phyloP scores from a whole-genome alignment of 129 eudicot genomes.

The Ambrosia trifida region DNA sequence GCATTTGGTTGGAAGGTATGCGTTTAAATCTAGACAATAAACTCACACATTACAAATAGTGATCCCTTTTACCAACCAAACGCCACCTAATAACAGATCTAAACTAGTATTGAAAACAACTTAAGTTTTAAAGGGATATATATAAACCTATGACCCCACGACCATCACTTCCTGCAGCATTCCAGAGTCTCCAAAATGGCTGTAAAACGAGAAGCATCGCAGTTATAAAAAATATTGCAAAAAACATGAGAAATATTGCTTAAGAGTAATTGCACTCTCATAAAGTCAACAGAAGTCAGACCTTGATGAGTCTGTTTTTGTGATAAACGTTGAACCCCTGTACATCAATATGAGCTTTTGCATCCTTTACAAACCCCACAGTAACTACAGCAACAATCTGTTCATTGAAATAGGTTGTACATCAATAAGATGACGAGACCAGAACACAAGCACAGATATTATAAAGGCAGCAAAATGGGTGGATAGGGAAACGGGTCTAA shows the following conservation, averaged over 20 bases:
- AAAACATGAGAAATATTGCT: neutral
- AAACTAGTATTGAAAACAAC: neutral
- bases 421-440: conserved; percentile 8
- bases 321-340: conserved; percentile 98
- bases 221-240: neutral
- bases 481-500: neutral
- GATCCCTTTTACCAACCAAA: too few relatives aligned
- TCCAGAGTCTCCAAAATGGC: conserved; percentile 99
- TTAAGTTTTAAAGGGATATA: neutral
- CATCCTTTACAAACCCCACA: conserved; percentile 98
- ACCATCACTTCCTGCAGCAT: conserved; percentile 97
- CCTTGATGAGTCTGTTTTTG: conserved; percentile 96
- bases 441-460: conserved; percentile 12
- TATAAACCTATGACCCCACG: conserved; percentile 95
- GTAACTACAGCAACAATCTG: conserved; percentile 92
- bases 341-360: conserved; percentile 87
- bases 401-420: neutral
- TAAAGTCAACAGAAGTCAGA: conserved; percentile 22
- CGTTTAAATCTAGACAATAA: too few relatives aligned
- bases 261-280: neutral
- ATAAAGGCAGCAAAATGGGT: neutral
- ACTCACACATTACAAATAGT: too few relatives aligned
- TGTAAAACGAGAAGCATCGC: conserved; percentile 32
- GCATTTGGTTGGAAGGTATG: too few relatives aligned
- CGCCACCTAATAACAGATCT: neutral